Percentiles rank a stretch among this genome's conserved stretches.
Evolutionary conservation across 768 basidiomycete genomes (phyloP).

Genomic region (Auricularia sp.): DNA sequence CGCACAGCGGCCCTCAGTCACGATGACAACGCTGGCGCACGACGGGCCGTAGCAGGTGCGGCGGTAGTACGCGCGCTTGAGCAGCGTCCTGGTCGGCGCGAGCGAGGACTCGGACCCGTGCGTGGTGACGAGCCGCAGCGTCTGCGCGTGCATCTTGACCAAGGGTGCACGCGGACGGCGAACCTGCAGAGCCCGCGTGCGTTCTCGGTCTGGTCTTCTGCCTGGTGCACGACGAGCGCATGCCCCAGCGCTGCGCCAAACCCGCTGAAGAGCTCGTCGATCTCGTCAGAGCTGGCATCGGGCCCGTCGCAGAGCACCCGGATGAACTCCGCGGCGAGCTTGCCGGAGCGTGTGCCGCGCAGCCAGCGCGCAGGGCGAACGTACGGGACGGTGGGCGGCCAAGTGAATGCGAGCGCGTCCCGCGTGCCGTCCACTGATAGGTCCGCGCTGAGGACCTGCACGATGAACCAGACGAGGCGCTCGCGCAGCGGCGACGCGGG

Average conservation of each 20-base stretch:
- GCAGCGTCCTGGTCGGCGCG: too few species aligned
- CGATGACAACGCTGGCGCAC: too few species aligned
- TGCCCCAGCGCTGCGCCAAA: background rate
- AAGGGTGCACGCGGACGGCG: background rate
- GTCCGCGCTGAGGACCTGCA: background rate
- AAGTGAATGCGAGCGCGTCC: background rate
- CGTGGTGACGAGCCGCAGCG: too few species aligned
- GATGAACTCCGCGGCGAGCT: background rate
- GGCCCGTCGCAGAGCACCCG: background rate
- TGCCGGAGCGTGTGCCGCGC: background rate
- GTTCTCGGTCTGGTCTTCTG: too few species aligned
- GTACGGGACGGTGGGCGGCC: background rate
- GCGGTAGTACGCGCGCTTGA: too few species aligned
- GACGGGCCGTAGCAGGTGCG: too few species aligned
- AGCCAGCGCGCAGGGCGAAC: background rate
- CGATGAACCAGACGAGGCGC: background rate
- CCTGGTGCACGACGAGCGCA: background rate
- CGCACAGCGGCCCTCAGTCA: too few species aligned
- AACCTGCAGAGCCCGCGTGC: background rate
- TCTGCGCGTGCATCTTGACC: too few species aligned
- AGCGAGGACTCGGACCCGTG: too few species aligned
- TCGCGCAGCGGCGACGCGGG: too few species aligned
- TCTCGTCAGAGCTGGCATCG: background rate
- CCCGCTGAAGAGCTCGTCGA: background rate
- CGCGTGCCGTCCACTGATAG: background rate